Conservation (phyloP, 495 filamentous ascomycete genomes). For the Hypomontagnella submonticulosa region DNA sequence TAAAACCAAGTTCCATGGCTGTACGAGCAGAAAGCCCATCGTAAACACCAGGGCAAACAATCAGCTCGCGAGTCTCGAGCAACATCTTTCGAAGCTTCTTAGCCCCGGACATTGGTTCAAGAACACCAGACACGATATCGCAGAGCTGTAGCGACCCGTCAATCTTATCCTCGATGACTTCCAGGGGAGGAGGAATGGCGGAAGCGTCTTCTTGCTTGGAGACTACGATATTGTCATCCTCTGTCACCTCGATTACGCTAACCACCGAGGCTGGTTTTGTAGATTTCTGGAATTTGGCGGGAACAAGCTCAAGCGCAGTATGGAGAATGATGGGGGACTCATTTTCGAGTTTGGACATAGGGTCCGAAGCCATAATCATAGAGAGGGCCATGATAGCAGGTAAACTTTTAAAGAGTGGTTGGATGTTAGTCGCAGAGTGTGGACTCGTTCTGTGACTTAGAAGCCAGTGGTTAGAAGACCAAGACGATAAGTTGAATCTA, state of each 20-base stretch:
- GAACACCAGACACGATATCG: slow-evolving; percentile 33
- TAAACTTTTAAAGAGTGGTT: neutral
- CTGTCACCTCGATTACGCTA: slow-evolving; percentile 26
- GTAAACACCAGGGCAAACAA: slow-evolving; percentile 74
- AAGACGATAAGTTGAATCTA: neutral
- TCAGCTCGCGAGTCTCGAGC: slow-evolving; percentile 48
- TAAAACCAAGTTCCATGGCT: slow-evolving; percentile 68
- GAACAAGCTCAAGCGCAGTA: slow-evolving; percentile 18
- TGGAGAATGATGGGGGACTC: slow-evolving; percentile 34
- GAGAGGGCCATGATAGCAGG: slow-evolving; percentile 37
- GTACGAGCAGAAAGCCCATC: slow-evolving; percentile 76
- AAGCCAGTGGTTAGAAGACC: neutral
- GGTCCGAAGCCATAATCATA: slow-evolving; percentile 23
- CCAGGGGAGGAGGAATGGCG: neutral
- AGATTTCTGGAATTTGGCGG: slow-evolving; percentile 31
- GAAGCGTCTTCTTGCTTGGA: slow-evolving; percentile 20
- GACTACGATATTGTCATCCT: slow-evolving; percentile 12
- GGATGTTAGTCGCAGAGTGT: neutral
- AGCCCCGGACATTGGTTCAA: slow-evolving; percentile 52
- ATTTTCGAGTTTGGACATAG: slow-evolving; percentile 33
- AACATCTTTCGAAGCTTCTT: slow-evolving; percentile 61
- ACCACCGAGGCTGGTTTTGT: slow-evolving; percentile 27
- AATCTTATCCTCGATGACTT: neutral
- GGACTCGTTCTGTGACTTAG: neutral
- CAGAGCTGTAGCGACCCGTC: slow-evolving; percentile 28